A percentile compares a stretch with the other conserved stretches of the same genome.
phyloP scores from a whole-genome alignment of 805 yeast genomes.

The Maudiozyma pseudohumilis region DNA sequence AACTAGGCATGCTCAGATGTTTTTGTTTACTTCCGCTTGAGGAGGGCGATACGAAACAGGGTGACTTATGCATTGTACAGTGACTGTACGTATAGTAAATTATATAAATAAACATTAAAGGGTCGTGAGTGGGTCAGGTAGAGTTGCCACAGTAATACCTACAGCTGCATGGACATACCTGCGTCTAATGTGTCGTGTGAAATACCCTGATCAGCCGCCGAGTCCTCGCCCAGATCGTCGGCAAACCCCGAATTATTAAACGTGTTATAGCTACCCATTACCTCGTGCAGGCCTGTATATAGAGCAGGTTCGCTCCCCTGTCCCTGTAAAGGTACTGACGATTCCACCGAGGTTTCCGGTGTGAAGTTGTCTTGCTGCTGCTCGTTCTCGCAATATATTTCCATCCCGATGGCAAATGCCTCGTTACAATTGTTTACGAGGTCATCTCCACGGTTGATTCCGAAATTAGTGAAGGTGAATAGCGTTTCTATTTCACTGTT shows the following conservation, averaged over 20 bases:
- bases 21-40: too few species aligned
- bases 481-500: conserved; percentile 28
- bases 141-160: too few species aligned
- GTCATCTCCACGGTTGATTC: conserved; percentile 33
- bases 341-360: conserved; percentile 2
- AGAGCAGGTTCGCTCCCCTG: conserved; percentile 4
- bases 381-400: conserved; percentile 14
- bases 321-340: background rate
- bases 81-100: too few species aligned
- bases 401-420: conserved; percentile 31
- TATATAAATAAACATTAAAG: too few species aligned
- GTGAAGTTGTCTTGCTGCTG: conserved; percentile 5
- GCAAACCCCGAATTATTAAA: conserved; percentile 20
- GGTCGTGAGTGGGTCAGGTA: too few species aligned
- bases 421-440: conserved; percentile 31
- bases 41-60: too few species aligned
- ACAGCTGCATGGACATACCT: conserved; percentile 21
- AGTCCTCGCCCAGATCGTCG: conserved; percentile 20
- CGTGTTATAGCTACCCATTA: conserved; percentile 8
- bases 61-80: too few species aligned
- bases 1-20: background rate
- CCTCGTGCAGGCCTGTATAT: conserved; percentile 14
- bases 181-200: conserved; percentile 13
- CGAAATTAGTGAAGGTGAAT: conserved; percentile 32
- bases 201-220: conserved; percentile 5